Base-by-base conservation (phyloP, 192 early-diverging fungal species). In the Linnemannia zychae region DNA sequence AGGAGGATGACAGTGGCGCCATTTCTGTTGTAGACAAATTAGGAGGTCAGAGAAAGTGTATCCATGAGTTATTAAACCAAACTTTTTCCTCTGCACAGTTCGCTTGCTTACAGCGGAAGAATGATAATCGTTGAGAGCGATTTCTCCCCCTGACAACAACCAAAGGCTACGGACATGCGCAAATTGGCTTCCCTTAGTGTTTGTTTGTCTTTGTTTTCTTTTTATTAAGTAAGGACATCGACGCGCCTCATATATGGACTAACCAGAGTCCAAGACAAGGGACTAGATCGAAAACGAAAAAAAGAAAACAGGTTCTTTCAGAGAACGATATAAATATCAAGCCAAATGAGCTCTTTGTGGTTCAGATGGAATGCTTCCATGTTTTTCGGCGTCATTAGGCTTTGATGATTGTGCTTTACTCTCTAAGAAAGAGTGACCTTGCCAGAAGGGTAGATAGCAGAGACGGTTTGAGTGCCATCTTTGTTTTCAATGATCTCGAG, bases 401-500 rank as follows among this genome's bases (percentile, higher is more conserved):
- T 63, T n/a, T 49, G 48, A 15, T 49, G 1, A 15, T 17, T 63
- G 24, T 31, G 28, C 7, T 33, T 1, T 24, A 31, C 57, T 63
- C 24, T 31, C 31, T 33, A 63, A 0, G 57, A 77, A 22, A 77
- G 47, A 24, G 50, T 33, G 66, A 46, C 22, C 34, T 76, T 81
- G 50, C 68, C 69, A 22, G 44, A 48, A 17, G 80, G 57, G 70
- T 90, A 93, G 13, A 95, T 73, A 4, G 88, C 93, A 38, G 71
- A 82, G 7, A 93, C 88, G 28, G 50, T 65, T 46, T 81, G 80
- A 31, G 80, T 81, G 1, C 74, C 79, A 53, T 80, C 78, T 7
- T 71, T 65, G 75, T 94, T 89, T 47, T 92, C 93, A 12, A 91
- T 74, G 47, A 96, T 96, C 82, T 96, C 93, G 13, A 96, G 79